Evolutionary conservation across 1,284 basidiomycete genomes (phyloP).

Genomic region (Fistulinella cinereoalba): DNA sequence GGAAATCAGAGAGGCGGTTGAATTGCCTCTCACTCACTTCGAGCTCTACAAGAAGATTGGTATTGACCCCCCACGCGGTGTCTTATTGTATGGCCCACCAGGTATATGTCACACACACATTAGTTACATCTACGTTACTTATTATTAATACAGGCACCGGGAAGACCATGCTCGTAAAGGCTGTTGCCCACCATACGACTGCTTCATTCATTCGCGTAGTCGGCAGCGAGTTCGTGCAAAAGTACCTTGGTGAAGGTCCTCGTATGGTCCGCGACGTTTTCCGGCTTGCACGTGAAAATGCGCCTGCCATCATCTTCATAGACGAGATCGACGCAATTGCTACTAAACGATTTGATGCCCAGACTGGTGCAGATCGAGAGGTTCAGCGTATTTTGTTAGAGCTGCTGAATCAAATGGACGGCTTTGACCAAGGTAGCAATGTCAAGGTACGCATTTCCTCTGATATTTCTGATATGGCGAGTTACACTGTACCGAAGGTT

Average conservation of each 20-base stretch:
- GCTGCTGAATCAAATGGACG: constrained; percentile 99
- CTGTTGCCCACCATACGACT: constrained; percentile 96
- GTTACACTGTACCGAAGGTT: constrained; percentile 52
- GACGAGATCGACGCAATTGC: constrained; percentile 99
- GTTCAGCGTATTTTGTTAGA: constrained; percentile 99
- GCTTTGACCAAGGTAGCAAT: constrained; percentile 98
- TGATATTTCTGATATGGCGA: neutral
- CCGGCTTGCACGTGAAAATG: constrained; percentile 94
- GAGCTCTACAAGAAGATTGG: constrained; percentile 99
- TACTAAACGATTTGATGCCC: constrained; percentile 99
- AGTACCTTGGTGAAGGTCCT: constrained; percentile 98
- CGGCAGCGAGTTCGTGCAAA: constrained; percentile 98
- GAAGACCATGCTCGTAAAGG: constrained; percentile 99
- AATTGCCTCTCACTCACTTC: constrained; percentile 96
- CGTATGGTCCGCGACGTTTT: constrained; percentile 99
- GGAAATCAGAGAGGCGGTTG: constrained; percentile 98
- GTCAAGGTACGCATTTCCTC: constrained; percentile 73
- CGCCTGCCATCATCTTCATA: constrained; percentile 99
- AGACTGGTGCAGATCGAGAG: constrained; percentile 98
- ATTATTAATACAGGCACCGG: constrained; percentile 72
- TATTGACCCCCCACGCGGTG: constrained; percentile 94
- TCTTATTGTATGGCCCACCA: constrained; percentile 80
- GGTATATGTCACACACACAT: constrained; percentile 39
- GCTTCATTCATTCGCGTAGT: constrained; percentile 98
- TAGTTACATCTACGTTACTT: neutral